Base-by-base conservation (phyloP, 495 filamentous ascomycete species). In the Rusavskia elegans region DNA sequence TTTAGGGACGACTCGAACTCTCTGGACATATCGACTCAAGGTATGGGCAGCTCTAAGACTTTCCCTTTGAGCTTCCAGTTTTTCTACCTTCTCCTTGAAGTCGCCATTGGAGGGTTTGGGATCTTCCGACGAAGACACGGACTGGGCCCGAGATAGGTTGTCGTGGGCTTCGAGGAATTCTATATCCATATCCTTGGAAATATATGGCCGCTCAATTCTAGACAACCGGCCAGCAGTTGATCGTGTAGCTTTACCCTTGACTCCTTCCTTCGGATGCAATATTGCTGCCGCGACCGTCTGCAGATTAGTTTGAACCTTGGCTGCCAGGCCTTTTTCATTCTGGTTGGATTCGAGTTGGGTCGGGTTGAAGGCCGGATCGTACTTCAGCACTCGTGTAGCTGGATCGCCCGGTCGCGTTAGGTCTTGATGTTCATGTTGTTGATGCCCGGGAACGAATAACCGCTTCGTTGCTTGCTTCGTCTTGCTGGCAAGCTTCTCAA, bases 101-200 rank as follows among this genome's bases (percentile, higher is more conserved):
- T 41, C 45, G 48, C 52, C 50, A 32, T 48, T 25, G 20, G 41
- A 32, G 5, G 32, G 9, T 14, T 55, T 40, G 30, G 55, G 37
- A 20, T 61, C 56, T 30, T 63, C 50, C 13, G 53, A 60, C 21
- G 61, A 53, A 23, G 60, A 38, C 10, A 39, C 21, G 3, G 54
- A 56, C 42, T 57, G 52, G 23, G 51, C 55, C 10, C 56, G 44
- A 14, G 58, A 45, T 4, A 72, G 54, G 29, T 59, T 59, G 49
- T 68, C 59, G 49, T 69, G 60, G 14, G 66, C 67, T 30, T 65
- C 58, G 9, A 71, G 48, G 36, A 71, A 61, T n/a, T 72, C 63
- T 9, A 62, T 54, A 42, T 72, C 64, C 13, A 55, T 60, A 53
- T 64, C 59, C 35, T 57, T 61, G 4, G 61, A 70, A 30, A 65